Percentiles rank a stretch among this genome's conserved stretches.
These are phyloP conservation scores for Paracamarosporium sp. DNA, from an alignment of 2,329 filamentous ascomycete genomes.

Conservation along the genomic window DNA sequence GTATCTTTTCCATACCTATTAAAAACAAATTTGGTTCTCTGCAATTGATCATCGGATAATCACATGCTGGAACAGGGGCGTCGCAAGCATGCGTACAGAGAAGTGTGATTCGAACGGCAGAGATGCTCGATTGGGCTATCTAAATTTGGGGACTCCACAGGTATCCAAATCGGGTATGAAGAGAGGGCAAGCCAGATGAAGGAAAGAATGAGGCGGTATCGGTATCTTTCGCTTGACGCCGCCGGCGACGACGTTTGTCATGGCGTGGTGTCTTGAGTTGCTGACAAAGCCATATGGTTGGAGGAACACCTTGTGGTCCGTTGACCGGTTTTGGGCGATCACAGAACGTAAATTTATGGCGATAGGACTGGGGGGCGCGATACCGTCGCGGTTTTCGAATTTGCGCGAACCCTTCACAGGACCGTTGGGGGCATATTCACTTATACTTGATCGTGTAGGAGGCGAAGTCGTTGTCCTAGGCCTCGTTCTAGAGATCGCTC, in stretches of 20 bases:
- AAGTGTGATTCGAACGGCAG: not conserved
- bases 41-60: not conserved
- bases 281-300: not conserved
- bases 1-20: not conserved
- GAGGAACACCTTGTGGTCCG: not conserved
- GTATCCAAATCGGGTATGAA: not conserved
- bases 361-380: not conserved
- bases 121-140: not conserved
- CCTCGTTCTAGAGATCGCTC: not conserved
- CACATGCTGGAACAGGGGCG: not conserved
- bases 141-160: not conserved
- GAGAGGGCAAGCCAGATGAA: not conserved
- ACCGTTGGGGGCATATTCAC: not conserved
- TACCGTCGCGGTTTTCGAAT: not conserved
- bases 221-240: not conserved
- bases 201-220: not conserved
- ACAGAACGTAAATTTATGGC: not conserved
- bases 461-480: not conserved
- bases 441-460: not conserved
- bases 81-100: not conserved
- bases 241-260: not conserved
- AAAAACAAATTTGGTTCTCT: not conserved
- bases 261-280: not conserved
- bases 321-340: conserved; percentile 8
- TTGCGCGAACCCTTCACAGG: not conserved